Evolutionary conservation across 2,329 filamentous ascomycete genomes (phyloP).

Genomic region (Chrysoporthe deuterocubensis): DNA sequence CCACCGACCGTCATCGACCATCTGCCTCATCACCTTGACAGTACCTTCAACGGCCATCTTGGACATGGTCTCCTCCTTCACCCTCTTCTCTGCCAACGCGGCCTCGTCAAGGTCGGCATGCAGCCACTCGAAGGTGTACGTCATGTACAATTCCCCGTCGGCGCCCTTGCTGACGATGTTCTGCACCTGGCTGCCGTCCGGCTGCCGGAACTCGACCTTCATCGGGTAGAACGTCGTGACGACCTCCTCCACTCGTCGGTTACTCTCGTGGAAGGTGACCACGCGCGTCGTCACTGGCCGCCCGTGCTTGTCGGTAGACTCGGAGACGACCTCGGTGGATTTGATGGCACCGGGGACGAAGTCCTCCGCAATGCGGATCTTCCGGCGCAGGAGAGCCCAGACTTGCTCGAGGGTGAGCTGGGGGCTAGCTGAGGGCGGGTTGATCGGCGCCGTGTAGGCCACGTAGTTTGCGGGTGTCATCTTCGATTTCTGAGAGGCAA

Average conservation of each 20-base stretch:
- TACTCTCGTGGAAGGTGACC: slow-evolving; percentile 35
- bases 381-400: slow-evolving; percentile 32
- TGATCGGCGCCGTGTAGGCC: slow-evolving; percentile 25
- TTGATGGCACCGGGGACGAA: slow-evolving; percentile 38
- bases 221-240: slow-evolving; percentile 32
- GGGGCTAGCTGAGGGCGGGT: slow-evolving; percentile 14
- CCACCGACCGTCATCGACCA: slow-evolving; percentile 20
- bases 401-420: slow-evolving; percentile 19
- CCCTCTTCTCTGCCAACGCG: slow-evolving; percentile 10
- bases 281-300: slow-evolving; percentile 36
- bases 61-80: slow-evolving; percentile 16
- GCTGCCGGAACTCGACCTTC: slow-evolving; percentile 38
- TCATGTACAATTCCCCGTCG: slow-evolving; percentile 24
- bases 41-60: slow-evolving; percentile 24
- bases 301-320: slow-evolving; percentile 33
- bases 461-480: slow-evolving; percentile 25
- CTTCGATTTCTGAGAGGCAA: not conserved
- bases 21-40: slow-evolving; percentile 14
- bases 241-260: too few relatives aligned
- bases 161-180: slow-evolving; percentile 32
- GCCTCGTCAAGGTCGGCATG: slow-evolving; percentile 17
- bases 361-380: slow-evolving; percentile 37
- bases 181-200: slow-evolving; percentile 34
- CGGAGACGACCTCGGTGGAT: slow-evolving; percentile 36
- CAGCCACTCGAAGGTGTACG: slow-evolving; percentile 27